Conservation (phyloP, 1,139 yeast species). For the Petasospora fabianii region DNA sequence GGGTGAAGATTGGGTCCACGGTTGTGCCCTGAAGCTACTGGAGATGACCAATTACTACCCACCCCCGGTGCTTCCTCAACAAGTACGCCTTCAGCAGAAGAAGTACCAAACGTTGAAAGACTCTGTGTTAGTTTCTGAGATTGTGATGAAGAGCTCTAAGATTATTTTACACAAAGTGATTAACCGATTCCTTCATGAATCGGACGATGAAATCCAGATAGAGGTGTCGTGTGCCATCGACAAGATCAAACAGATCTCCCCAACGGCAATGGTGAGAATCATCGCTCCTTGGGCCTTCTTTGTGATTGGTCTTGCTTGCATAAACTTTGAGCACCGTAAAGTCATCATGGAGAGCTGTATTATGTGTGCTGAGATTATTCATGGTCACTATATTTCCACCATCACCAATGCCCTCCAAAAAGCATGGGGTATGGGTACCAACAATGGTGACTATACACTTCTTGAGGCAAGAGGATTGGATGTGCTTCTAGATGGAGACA, state of each 20-base stretch:
- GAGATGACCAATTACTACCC: conserved; percentile 20
- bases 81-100: conserved; percentile 10
- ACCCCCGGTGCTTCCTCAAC: conserved; percentile 18
- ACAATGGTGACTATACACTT: too few species aligned
- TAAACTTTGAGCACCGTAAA: neutral
- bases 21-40: conserved; percentile 15
- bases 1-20: conserved; percentile 13
- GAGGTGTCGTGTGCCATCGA: neutral
- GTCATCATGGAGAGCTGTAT: neutral
- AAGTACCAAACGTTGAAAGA: conserved; percentile 9
- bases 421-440: conserved; percentile 21
- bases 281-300: neutral
- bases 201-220: neutral
- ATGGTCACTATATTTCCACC: conserved; percentile 12
- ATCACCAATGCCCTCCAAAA: conserved; percentile 13
- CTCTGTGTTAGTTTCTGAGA: neutral
- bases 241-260: neutral
- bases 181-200: neutral
- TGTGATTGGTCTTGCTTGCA: neutral
- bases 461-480: too few species aligned
- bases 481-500: too few species aligned
- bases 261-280: neutral
- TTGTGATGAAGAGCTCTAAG: neutral
- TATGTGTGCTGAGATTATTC: conserved; percentile 5
- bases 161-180: neutral